Evolutionary conservation across 805 yeast genomes (phyloP).

Genomic region (Wickerhamomyces queroliae): DNA sequence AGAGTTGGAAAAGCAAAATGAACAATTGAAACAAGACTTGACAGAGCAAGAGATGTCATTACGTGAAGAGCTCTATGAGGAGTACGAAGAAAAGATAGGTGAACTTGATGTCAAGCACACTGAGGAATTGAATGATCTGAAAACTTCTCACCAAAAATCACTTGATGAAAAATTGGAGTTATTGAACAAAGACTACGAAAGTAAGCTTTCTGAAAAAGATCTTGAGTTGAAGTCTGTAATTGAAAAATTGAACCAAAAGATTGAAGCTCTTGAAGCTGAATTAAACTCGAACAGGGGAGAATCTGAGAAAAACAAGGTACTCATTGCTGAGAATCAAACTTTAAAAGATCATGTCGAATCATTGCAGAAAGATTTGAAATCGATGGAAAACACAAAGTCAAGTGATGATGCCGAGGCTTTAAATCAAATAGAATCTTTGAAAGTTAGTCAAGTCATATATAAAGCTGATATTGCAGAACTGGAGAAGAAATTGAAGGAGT

Average conservation of each 20-base stretch:
- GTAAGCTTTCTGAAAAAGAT: constrained; percentile 22
- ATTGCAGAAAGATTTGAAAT: too few species aligned
- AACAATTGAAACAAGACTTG: constrained; percentile 13
- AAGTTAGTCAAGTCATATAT: neutral
- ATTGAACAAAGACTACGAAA: constrained; percentile 27
- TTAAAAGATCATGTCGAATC: too few species aligned
- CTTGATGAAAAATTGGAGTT: constrained; percentile 26
- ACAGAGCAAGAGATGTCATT: constrained; percentile 22
- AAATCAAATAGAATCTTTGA: neutral
- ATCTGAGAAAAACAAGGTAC: too few species aligned
- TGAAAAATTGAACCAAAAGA: neutral
- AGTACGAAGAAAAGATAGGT: constrained; percentile 29
- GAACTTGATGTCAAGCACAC: constrained; percentile 31
- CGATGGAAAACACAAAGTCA: too few species aligned
- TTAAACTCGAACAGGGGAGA: too few species aligned
- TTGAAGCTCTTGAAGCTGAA: neutral
- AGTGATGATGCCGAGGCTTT: too few species aligned
- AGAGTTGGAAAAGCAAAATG: constrained; percentile 18
- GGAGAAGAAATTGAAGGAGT: neutral
- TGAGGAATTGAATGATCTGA: constrained; percentile 26
- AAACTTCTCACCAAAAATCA: constrained; percentile 19
- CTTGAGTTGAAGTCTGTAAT: constrained; percentile 12
- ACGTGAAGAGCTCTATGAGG: constrained; percentile 24
- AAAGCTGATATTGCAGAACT: neutral
- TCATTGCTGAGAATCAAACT: too few species aligned